phyloP scores from a whole-genome alignment of 495 filamentous ascomycete species.

The Hypoxylon lenormandii region DNA sequence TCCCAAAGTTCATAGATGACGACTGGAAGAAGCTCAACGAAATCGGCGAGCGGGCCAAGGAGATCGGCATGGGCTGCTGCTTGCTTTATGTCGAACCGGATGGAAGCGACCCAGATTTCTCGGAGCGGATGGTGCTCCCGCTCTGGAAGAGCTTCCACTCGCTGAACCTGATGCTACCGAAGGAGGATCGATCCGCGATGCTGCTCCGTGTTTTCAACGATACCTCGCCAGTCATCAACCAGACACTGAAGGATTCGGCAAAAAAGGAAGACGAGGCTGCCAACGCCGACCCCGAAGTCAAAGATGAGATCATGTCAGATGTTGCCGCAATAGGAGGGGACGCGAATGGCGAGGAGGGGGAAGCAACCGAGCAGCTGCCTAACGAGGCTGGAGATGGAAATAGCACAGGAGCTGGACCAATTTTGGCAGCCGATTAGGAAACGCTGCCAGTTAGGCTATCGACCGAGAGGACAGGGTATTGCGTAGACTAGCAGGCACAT shows the following conservation, averaged over 20 bases:
- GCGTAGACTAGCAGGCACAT: too few relatives aligned
- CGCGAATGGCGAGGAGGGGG: slow-evolving; percentile 18
- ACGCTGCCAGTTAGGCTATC: too few relatives aligned
- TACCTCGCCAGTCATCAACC: slow-evolving; percentile 74
- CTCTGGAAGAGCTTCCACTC: slow-evolving; percentile 89
- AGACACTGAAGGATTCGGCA: slow-evolving; percentile 60
- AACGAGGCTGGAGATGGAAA: slow-evolving; percentile 3
- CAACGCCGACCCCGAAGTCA: slow-evolving; percentile 42
- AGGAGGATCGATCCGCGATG: slow-evolving; percentile 94
- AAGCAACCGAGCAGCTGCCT: slow-evolving; percentile 5
- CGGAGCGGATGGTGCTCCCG: slow-evolving; percentile 84
- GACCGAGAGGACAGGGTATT: too few relatives aligned
- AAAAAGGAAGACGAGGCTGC: slow-evolving; percentile 49
- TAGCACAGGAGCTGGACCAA: background rate
- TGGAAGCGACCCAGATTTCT: slow-evolving; percentile 75
- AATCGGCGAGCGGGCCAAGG: slow-evolving; percentile 83
- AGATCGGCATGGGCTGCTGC: slow-evolving; percentile 90
- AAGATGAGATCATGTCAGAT: slow-evolving; percentile 40
- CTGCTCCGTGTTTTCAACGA: slow-evolving; percentile 91
- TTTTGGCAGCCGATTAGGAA: background rate
- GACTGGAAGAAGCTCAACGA: slow-evolving; percentile 83
- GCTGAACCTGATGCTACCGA: slow-evolving; percentile 95
- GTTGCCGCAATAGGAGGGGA: slow-evolving; percentile 31
- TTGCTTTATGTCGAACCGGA: slow-evolving; percentile 83
- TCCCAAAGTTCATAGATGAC: slow-evolving; percentile 77